Conservation (phyloP, 805 yeast species). For the Saccharomycopsis sp. region DNA sequence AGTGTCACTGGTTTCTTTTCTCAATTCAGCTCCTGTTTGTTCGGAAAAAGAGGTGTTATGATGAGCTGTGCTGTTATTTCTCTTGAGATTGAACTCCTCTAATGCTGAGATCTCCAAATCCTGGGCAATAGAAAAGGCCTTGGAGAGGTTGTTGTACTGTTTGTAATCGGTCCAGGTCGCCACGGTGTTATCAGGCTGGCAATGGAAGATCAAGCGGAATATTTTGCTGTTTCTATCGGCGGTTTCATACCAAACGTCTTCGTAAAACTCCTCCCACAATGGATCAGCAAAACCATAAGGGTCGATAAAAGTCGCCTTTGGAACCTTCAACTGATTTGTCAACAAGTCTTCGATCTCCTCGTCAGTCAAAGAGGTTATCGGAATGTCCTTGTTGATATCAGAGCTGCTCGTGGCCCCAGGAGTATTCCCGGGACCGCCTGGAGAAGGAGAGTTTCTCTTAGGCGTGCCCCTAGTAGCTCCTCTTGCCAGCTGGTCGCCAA, state of each 20-base stretch:
- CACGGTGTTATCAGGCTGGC: constrained; percentile 94
- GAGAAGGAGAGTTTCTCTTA: not conserved
- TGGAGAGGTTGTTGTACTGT: constrained; percentile 50
- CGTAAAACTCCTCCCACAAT: constrained; percentile 68
- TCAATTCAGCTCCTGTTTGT: constrained; percentile 3
- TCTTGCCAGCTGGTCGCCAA: not conserved
- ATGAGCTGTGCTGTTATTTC: not conserved
- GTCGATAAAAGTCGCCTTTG: constrained; percentile 51
- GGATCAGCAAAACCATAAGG: constrained; percentile 92
- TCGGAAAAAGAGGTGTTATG: constrained; percentile 2
- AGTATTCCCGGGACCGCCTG: not conserved
- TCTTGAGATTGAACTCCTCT: constrained; percentile 4
- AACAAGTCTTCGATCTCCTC: constrained; percentile 19
- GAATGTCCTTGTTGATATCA: constrained; percentile 20
- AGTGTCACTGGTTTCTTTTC: not conserved
- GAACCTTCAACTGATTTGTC: constrained; percentile 9
- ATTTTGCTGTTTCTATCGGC: constrained; percentile 80
- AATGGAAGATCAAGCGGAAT: constrained; percentile 79
- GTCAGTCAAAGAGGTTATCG: constrained; percentile 31
- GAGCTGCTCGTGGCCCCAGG: not conserved
- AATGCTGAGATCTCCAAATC: constrained; percentile 24
- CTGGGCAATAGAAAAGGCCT: constrained; percentile 43
- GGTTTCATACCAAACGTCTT: constrained; percentile 75
- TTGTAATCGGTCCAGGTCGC: constrained; percentile 86
- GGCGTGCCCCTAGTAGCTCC: not conserved